phyloP scores from a whole-genome alignment of 1,284 basidiomycete genomes.

The Exsudoporus floridanus region DNA sequence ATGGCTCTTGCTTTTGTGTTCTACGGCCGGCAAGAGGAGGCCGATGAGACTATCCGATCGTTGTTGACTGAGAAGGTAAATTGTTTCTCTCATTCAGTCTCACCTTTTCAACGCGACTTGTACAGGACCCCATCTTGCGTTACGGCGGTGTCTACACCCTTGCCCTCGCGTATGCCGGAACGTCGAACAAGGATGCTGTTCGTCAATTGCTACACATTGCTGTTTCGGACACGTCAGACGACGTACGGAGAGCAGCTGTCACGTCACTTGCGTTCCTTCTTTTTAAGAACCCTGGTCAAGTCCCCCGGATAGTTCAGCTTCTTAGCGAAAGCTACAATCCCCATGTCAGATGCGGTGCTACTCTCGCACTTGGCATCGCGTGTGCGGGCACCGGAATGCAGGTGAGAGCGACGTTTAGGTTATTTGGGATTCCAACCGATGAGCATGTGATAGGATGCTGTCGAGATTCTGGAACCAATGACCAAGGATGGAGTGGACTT shows the following conservation, averaged over 20 bases:
- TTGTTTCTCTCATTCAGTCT: neutral
- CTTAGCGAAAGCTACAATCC: slow-evolving; percentile 97
- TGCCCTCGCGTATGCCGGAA: slow-evolving; percentile 92
- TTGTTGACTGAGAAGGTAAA: slow-evolving; percentile 83
- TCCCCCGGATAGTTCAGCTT: slow-evolving; percentile 92
- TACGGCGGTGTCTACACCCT: slow-evolving; percentile 96
- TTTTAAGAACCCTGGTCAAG: slow-evolving; percentile 92
- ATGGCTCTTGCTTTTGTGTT: slow-evolving; percentile 88
- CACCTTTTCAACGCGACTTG: slow-evolving; percentile 7
- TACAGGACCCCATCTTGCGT: slow-evolving; percentile 88
- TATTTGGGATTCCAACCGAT: slow-evolving; percentile 1
- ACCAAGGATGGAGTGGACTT: slow-evolving; percentile 96
- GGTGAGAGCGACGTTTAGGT: slow-evolving; percentile 39
- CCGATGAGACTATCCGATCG: slow-evolving; percentile 73
- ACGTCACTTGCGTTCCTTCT: slow-evolving; percentile 92
- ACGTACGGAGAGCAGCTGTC: slow-evolving; percentile 92
- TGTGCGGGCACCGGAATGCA: slow-evolving; percentile 96
- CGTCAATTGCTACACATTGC: slow-evolving; percentile 90
- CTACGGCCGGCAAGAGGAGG: slow-evolving; percentile 89
- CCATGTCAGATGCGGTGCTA: slow-evolving; percentile 95
- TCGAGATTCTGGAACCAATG: slow-evolving; percentile 94
- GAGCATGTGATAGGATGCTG: slow-evolving; percentile 64
- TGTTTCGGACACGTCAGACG: slow-evolving; percentile 95
- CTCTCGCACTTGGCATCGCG: slow-evolving; percentile 90
- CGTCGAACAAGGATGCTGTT: slow-evolving; percentile 89